Conservation (phyloP, 441 rosid genomes). For the Pelargonium australe region DNA sequence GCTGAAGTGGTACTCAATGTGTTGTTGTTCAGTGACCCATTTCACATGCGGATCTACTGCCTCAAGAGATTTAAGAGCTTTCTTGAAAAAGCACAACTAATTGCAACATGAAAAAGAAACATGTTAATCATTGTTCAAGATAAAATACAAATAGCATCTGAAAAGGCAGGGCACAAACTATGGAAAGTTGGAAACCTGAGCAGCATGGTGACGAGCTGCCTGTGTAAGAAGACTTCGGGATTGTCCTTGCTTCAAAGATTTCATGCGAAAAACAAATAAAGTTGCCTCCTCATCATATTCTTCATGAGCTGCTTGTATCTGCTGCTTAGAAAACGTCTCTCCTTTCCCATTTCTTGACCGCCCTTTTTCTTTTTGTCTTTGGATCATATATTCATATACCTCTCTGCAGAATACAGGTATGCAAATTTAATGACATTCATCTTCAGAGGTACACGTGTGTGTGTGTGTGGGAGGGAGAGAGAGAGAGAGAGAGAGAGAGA, state of each 20-base stretch:
- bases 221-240: constrained; percentile 73
- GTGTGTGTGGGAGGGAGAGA: neutral
- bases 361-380: constrained; percentile 49
- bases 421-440: constrained; percentile 20
- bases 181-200: constrained; percentile 69
- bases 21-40: constrained; percentile 43
- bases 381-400: constrained; percentile 41
- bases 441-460: constrained; percentile 1
- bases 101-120: constrained; percentile 7
- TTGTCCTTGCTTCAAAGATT: constrained; percentile 70
- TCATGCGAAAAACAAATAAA: constrained; percentile 54
- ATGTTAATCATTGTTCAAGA: neutral
- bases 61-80: constrained; percentile 59
- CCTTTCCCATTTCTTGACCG: constrained; percentile 53
- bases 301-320: constrained; percentile 57
- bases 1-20: constrained; percentile 58
- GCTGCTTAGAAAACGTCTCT: constrained; percentile 47
- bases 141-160: constrained; percentile 12
- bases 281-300: constrained; percentile 66
- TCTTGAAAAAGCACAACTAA: constrained; percentile 56
- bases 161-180: neutral
- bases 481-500: no score
- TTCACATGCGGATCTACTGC: constrained; percentile 58
- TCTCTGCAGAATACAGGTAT: constrained; percentile 31
- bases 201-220: constrained; percentile 77